Conservation (phyloP, 345 rosid species). For the Bretschneidera sinensis region DNA sequence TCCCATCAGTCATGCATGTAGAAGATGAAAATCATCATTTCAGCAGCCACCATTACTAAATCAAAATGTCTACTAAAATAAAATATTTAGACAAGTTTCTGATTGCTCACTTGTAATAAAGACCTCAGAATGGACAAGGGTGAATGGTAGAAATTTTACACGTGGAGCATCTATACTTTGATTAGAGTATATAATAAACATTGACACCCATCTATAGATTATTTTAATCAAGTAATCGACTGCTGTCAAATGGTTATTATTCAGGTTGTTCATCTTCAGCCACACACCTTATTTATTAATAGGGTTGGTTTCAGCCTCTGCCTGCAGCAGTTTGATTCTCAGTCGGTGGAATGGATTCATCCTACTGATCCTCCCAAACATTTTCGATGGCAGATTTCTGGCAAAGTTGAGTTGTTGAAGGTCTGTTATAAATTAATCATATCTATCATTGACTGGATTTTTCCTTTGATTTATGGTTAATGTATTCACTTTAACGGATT, state of each 20-base stretch:
- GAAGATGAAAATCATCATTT: not conserved
- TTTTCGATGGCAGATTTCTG: slow-evolving; percentile 71
- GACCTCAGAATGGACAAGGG: not conserved
- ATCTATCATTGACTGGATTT: slow-evolving; percentile 1
- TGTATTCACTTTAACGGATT: slow-evolving; percentile 8
- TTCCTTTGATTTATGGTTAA: not conserved
- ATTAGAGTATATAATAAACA: not conserved
- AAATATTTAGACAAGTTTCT: not conserved
- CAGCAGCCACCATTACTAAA: not conserved
- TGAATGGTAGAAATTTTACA: slow-evolving; percentile 4
- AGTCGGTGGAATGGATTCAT: slow-evolving; percentile 69
- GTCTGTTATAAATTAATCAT: slow-evolving; percentile 33
- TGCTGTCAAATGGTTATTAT: slow-evolving; percentile 15
- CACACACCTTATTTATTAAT: slow-evolving; percentile 77
- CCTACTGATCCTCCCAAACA: slow-evolving; percentile 83
- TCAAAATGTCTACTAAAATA: not conserved
- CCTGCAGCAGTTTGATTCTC: slow-evolving; percentile 85
- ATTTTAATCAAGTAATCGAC: slow-evolving; percentile 13
- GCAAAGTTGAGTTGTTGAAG: slow-evolving; percentile 66
- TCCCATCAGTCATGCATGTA: not conserved
- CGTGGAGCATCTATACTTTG: not conserved
- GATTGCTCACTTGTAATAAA: not conserved
- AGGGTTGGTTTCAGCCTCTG: slow-evolving; percentile 73
- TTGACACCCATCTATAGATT: slow-evolving; percentile 11
- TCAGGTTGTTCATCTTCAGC: slow-evolving; percentile 93